A percentile compares a stretch with the other conserved stretches of the same genome.
Conservation (phyloP, 1,284 basidiomycete species). For the Agroathelia rolfsii region DNA sequence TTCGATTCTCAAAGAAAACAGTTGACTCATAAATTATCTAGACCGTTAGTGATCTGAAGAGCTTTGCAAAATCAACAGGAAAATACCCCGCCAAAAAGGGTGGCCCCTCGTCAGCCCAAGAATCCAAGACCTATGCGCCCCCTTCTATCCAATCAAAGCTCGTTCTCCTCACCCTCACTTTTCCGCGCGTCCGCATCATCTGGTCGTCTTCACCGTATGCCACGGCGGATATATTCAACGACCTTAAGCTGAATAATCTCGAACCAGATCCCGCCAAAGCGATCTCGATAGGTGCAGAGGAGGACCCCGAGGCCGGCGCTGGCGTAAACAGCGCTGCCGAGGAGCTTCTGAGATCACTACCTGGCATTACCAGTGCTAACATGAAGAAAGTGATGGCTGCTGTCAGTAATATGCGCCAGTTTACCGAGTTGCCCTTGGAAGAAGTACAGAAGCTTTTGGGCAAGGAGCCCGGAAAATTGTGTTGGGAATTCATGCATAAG, state of each 20-base stretch:
- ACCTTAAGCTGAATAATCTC: constrained; percentile 76
- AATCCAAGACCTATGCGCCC: constrained; percentile 30
- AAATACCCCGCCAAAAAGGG: constrained; percentile 48
- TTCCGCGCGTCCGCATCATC: constrained; percentile 86
- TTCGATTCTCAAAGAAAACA: too few relatives aligned
- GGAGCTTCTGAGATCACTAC: constrained; percentile 64
- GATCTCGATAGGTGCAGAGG: constrained; percentile 72
- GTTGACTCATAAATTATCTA: constrained; percentile 16
- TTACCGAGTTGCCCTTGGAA: constrained; percentile 59
- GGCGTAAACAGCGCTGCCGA: constrained; percentile 68
- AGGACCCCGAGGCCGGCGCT: constrained; percentile 51
- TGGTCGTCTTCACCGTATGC: constrained; percentile 96
- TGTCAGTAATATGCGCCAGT: constrained; percentile 65
- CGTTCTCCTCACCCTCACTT: constrained; percentile 80
- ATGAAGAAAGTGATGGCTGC: constrained; percentile 78
- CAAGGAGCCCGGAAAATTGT: constrained; percentile 69
- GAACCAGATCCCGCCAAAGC: constrained; percentile 80
- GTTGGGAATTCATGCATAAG: constrained; percentile 75
- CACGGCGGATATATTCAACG: constrained; percentile 86
- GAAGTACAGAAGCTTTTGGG: constrained; percentile 75
- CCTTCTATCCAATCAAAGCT: constrained; percentile 77
- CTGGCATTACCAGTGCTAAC: constrained; percentile 81
- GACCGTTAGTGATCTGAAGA: constrained; percentile 52
- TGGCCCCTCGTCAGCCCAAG: constrained; percentile 26
- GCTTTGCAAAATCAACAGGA: constrained; percentile 44